Percentiles rank a stretch among this genome's conserved stretches.
Conservation (phyloP, 441 rosid genomes). For the Caryocar brasiliense region DNA sequence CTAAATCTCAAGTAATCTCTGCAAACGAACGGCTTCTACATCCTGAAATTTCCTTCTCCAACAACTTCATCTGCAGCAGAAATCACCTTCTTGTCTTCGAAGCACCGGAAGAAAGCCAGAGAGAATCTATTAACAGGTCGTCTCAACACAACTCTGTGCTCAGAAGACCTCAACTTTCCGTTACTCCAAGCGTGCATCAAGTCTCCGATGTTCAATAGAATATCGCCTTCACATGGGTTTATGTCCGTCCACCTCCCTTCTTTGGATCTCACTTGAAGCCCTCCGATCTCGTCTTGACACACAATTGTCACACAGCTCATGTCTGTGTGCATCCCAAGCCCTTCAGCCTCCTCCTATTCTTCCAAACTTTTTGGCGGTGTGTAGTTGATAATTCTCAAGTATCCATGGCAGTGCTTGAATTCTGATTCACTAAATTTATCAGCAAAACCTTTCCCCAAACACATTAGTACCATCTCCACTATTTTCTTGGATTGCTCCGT, state of each 20-base stretch:
- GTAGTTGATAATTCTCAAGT: slow-evolving; percentile 47
- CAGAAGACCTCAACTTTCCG: slow-evolving; percentile 38
- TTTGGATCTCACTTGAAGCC: slow-evolving; percentile 43
- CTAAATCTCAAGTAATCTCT: slow-evolving; percentile 47
- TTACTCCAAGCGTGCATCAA: slow-evolving; percentile 53
- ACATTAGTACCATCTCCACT: slow-evolving; percentile 23
- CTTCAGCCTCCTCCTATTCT: slow-evolving; percentile 28
- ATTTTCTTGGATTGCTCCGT: slow-evolving; percentile 36
- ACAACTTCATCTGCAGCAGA: slow-evolving; percentile 37
- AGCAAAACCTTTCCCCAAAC: slow-evolving; percentile 25
- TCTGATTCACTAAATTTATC: slow-evolving; percentile 30
- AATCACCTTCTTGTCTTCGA: slow-evolving; percentile 33
- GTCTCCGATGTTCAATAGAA: slow-evolving; percentile 50
- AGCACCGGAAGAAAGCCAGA: slow-evolving; percentile 50
- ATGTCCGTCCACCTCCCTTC: slow-evolving; percentile 46
- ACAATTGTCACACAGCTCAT: slow-evolving; percentile 64
- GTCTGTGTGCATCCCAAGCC: slow-evolving; percentile 60
- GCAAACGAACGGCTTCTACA: slow-evolving; percentile 36
- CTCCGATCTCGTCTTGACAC: slow-evolving; percentile 49
- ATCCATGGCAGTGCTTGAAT: slow-evolving; percentile 44
- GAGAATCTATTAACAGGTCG: slow-evolving; percentile 26
- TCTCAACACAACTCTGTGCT: slow-evolving; percentile 38
- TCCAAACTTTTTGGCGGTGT: slow-evolving; percentile 23
- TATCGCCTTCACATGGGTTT: slow-evolving; percentile 31
- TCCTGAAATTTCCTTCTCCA: slow-evolving; percentile 22